These are phyloP conservation scores for Cryptococcus floricola DNA, from an alignment of 1,284 basidiomycete genomes.

Conservation along the genomic window DNA sequence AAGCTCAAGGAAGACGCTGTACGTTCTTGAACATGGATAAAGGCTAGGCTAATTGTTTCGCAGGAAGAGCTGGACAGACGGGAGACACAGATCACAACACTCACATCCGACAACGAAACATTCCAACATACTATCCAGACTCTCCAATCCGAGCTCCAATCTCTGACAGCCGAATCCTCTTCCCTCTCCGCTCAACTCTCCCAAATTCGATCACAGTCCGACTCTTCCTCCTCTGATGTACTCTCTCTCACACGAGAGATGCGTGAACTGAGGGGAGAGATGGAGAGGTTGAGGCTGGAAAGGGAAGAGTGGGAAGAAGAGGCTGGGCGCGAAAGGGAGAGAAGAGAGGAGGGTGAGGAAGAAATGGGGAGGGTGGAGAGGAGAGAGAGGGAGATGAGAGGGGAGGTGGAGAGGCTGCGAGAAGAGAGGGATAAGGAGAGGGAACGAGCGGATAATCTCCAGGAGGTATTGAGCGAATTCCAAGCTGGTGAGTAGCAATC, in stretches of 20 bases:
- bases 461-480: slow-evolving; percentile 91
- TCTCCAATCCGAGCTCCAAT: slow-evolving; percentile 70
- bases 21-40: slow-evolving; percentile 47
- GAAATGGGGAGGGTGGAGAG: slow-evolving; percentile 60
- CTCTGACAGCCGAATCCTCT: slow-evolving; percentile 68
- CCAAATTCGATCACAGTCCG: slow-evolving; percentile 49
- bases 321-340: slow-evolving; percentile 67
- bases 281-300: slow-evolving; percentile 78
- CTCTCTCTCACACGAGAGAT: slow-evolving; percentile 72
- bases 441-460: slow-evolving; percentile 75
- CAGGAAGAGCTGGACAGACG: slow-evolving; percentile 94
- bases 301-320: slow-evolving; percentile 82
- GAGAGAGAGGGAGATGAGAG: slow-evolving; percentile 64
- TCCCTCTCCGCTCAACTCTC: slow-evolving; percentile 66
- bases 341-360: slow-evolving; percentile 63
- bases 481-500: slow-evolving; percentile 65
- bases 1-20: slow-evolving; percentile 96
- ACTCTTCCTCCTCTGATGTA: slow-evolving; percentile 64
- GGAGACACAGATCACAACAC: slow-evolving; percentile 70
- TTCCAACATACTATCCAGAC: slow-evolving; percentile 66
- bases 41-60: neutral
- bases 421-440: slow-evolving; percentile 64
- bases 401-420: slow-evolving; percentile 56
- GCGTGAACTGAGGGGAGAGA: slow-evolving; percentile 70
- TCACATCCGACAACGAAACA: slow-evolving; percentile 71